Base-by-base conservation (phyloP, 1,284 basidiomycete genomes). In the Psilocybe mexicana region DNA sequence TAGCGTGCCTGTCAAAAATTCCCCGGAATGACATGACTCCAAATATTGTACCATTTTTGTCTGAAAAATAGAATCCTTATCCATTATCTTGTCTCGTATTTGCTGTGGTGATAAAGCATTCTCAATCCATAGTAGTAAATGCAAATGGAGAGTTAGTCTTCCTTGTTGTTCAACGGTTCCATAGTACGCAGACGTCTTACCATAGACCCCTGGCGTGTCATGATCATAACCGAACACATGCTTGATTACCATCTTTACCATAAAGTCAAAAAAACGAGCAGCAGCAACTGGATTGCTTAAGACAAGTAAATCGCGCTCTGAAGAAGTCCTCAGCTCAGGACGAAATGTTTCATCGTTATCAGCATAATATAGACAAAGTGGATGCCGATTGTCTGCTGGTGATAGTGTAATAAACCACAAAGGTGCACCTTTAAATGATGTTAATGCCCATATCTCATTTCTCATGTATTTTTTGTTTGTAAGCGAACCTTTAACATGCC, bases 161-260 rank as follows among this genome's bases (percentile, higher is more conserved):
- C 74, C 73, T 64, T 76, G 74, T 38, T 74, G 68, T 46, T 76
- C 73, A 1, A 76, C 73, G 2, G 70, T 72, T n/a, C 72, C 73
- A 66, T 74, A 75, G 51, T 73, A 75, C 1, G 63, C 73, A 11
- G 57, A 55, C 6, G 69, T 70, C 1, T 69, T 42, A 1, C 70
- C 67, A 43, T 64, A 69, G 1, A 70, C 6, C 1, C 70, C 69
- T 36, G 11, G 18, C 18, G 48, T 26, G 26, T 61, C 57, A 11
- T 46, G 30, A 10, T 44, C 54, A 6, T 63, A 55, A 0, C 67
- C 63, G 3, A 72, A 42, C 0, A 72, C 55, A 57, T 70, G 62
- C n/a, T 67, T 62, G 4, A 72, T 67, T 52, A 72, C 67, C 3
- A 57, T 36, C 26, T 59, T 36, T 0, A 67, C 55, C 55, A 74